Base-by-base conservation (phyloP, 2,329 filamentous ascomycete genomes). In the Apiospora saccharicola region DNA sequence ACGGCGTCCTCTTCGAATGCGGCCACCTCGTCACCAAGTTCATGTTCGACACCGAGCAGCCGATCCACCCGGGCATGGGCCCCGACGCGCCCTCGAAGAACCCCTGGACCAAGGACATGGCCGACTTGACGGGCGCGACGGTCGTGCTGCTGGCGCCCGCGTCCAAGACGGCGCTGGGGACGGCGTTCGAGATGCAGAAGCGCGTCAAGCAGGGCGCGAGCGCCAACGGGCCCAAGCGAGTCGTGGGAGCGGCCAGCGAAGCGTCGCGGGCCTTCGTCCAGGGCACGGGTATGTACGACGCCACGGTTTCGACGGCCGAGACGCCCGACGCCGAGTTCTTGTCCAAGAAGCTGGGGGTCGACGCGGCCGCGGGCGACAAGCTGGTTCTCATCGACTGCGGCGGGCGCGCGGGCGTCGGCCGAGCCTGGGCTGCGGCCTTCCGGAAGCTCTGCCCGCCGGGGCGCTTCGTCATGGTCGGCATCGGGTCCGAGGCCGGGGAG, bases 131-230 rank as follows among this genome's bases (percentile, higher is more conserved):
- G 1, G 79, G 75, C 10, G 80, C 82, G 5, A 80, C 76, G 26
- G 77, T 83, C 1, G 72, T 85, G 3, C 73, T 80, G 22, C 75
- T 80, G 67, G 78, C 79, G 8, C 79, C 79, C 4, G 79, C 78
- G 13, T 77, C 77, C 68, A 80, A 80, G 73, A 77, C 75, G 73
- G 79, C 74, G 0, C 72, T 75, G 0, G 43, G 75, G 1, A 78
- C 79, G 70, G 75, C 77, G 1, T 34, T 73, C 26, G 71, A 76
- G 8, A 70, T 80, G 5, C 57, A n/a, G 57, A 74, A 70, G 26
- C 26, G 67, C 44, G 71, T 46, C 6, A 19, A 43, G 41, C 69
- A 19, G 24, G 61, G 68, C 5, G 72, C 68, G 4, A 74, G 73
- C 24, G 24, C 16, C 51, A 1, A 16, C 24, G 51, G 53, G 57